Base-by-base conservation (phyloP, 2,329 filamentous ascomycete genomes). In the Dothiorella sarmentorum region DNA sequence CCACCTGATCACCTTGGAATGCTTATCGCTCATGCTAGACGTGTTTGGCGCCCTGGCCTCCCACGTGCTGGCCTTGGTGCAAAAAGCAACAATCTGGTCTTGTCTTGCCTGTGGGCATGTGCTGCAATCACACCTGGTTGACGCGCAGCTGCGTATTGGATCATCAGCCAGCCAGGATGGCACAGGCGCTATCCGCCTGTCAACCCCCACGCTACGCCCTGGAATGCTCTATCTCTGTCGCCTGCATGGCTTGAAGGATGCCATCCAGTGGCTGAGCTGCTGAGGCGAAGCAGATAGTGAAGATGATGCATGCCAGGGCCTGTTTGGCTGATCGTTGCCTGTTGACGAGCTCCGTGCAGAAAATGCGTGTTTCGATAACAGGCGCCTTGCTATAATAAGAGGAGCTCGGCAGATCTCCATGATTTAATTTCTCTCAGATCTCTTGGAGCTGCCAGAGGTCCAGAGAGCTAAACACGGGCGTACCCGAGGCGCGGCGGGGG, bases 141-240 rank as follows among this genome's bases (percentile, higher is more conserved):
- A 53, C 49, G 49, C 49, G 49, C 49, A 53, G 49, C 49, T 53
- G 49, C 15, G 49, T 53, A 53, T 53, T 53, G 49, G 49, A 53
- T 53, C 49, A 26, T 40, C 49, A 40, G 49, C 49, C 49, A 53
- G 18, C 49, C 22, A 35, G 49, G 49, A 40, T 53, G 33, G 49
- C 49, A 53, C 49, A 53, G 49, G 49, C 49, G 40, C 49, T 53
- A 53, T 53, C 49, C 49, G 49, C 35, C 49, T 40, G 33, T 40
- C 24, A 15, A 53, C 49, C 49, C 49, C 49, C 49, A 53, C 49
- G 49, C 49, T 42, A 53, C 20, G 33, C 31, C 29, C 47, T 27
- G 35, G 49, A 53, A 53, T 53, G 35, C 33, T 18, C 33, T 22
- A 53, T 53, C 49, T 26, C 49, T 53, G 49, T 35, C n/a, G 31